A percentile compares a stretch with the other conserved stretches of the same genome.
Conservation (phyloP, 331 rosid genomes). For the Quercus tomentella region DNA sequence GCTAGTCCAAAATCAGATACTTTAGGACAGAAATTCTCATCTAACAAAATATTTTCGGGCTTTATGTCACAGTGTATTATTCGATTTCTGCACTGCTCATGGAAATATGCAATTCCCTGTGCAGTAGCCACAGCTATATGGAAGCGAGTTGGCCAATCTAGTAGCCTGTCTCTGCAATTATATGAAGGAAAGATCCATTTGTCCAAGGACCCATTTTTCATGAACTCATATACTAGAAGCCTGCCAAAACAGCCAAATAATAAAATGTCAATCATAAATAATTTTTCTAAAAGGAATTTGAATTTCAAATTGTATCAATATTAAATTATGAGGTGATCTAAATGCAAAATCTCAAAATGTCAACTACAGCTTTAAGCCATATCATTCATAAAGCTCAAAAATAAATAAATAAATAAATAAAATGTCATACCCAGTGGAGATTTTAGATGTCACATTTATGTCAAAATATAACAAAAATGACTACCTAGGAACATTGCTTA, state of each 20-base stretch:
- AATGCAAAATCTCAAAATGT: neutral
- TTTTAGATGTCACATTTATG: neutral
- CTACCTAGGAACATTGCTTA: slow-evolving; percentile 18
- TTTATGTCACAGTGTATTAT: slow-evolving; percentile 94
- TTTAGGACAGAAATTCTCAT: slow-evolving; percentile 82
- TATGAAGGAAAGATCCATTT: slow-evolving; percentile 78
- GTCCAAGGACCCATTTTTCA: slow-evolving; percentile 92
- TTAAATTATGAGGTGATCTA: neutral
- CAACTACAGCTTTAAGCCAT: neutral
- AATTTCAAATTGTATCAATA: neutral
- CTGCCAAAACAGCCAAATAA: slow-evolving; percentile 30
- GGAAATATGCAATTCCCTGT: slow-evolving; percentile 92
- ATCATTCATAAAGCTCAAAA: neutral
- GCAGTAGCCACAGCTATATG: slow-evolving; percentile 67
- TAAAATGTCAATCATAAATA: neutral
- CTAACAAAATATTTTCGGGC: slow-evolving; percentile 82
- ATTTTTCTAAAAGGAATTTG: too few species aligned
- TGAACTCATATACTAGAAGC: slow-evolving; percentile 87
- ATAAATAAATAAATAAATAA: too few species aligned
- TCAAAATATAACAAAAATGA: neutral
- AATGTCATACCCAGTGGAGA: neutral
- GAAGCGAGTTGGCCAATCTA: slow-evolving; percentile 78
- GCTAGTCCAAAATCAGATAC: slow-evolving; percentile 96
- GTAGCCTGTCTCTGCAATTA: slow-evolving; percentile 37
- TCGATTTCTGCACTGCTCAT: slow-evolving; percentile 84